These are phyloP conservation scores for Aspergillus carbonarius DNA, from an alignment of 2,329 filamentous ascomycete species.

Conservation along the genomic window DNA sequence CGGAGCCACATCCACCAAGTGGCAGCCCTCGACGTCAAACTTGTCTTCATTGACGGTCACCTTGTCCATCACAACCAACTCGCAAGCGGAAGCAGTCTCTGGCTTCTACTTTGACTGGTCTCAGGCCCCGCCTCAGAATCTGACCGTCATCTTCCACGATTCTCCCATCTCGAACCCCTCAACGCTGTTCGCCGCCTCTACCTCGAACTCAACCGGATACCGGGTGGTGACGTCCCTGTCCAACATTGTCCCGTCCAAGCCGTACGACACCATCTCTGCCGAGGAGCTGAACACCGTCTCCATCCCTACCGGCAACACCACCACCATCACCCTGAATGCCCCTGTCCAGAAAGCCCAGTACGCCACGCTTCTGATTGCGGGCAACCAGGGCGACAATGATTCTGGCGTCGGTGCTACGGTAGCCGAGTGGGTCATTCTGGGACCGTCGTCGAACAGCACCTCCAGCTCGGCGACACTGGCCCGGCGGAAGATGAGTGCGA, in stretches of 20 bases:
- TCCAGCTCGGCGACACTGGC: background rate
- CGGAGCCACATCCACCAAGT: conserved; percentile 64
- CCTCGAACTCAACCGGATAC: conserved; percentile 15
- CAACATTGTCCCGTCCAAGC: conserved; percentile 37
- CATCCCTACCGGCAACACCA: conserved; percentile 44
- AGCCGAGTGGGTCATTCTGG: conserved; percentile 49
- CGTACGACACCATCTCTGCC: conserved; percentile 31
- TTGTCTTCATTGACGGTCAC: conserved; percentile 59
- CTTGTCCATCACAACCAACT: conserved; percentile 41
- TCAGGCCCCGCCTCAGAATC: conserved; percentile 54
- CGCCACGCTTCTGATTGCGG: conserved; percentile 46
- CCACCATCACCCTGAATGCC: conserved; percentile 36
- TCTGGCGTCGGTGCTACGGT: conserved; percentile 48
- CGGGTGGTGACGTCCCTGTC: conserved; percentile 26
- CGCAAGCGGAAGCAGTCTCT: conserved; percentile 29
- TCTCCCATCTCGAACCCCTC: conserved; percentile 29
- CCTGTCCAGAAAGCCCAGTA: conserved; percentile 38
- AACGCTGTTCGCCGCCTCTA: background rate
- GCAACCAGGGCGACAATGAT: conserved; percentile 41
- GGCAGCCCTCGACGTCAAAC: conserved; percentile 59
- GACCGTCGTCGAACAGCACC: conserved; percentile 4
- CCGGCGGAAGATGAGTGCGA: background rate
- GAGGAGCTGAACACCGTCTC: conserved; percentile 34
- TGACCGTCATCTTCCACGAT: conserved; percentile 57
- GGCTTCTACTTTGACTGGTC: conserved; percentile 63